phyloP scores from a whole-genome alignment of 805 yeast genomes.

The Ogataea populi-albae region DNA sequence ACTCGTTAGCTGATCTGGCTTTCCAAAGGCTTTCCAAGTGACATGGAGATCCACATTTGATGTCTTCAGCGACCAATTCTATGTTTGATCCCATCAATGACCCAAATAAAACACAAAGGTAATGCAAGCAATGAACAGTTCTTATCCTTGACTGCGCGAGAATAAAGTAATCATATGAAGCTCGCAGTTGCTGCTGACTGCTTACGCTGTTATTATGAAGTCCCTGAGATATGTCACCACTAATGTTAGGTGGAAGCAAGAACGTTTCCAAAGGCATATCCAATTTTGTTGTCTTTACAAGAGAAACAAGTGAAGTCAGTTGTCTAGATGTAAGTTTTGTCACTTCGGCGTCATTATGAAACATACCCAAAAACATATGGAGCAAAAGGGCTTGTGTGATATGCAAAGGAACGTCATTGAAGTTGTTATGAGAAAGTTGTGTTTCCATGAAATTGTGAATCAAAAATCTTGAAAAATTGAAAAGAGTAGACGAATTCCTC shows the following conservation, averaged over 20 bases:
- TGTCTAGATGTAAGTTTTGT: slow-evolving; percentile 49
- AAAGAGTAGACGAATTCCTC: slow-evolving; percentile 66
- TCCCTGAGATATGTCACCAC: slow-evolving; percentile 14
- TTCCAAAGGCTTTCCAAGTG: slow-evolving; percentile 58
- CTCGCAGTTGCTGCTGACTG: slow-evolving; percentile 30
- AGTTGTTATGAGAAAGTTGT: slow-evolving; percentile 41
- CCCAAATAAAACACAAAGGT: slow-evolving; percentile 47
- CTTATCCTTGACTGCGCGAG: slow-evolving; percentile 55
- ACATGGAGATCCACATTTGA: slow-evolving; percentile 67
- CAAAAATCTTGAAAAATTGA: slow-evolving; percentile 63
- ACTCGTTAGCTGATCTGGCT: slow-evolving; percentile 45
- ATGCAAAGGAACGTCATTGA: slow-evolving; percentile 54
- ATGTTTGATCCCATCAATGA: slow-evolving; percentile 42
- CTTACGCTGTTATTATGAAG: slow-evolving; percentile 6
- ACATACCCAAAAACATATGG: slow-evolving; percentile 55
- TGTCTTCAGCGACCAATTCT: slow-evolving; percentile 39
- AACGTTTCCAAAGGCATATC: slow-evolving; percentile 48
- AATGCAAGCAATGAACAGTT: slow-evolving; percentile 50
- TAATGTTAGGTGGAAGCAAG: slow-evolving; percentile 40
- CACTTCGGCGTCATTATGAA: slow-evolving; percentile 52
- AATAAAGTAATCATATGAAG: slow-evolving; percentile 49
- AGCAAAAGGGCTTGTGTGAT: slow-evolving; percentile 55
- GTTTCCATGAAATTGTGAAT: slow-evolving; percentile 64
- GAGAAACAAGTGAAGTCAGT: slow-evolving; percentile 51
- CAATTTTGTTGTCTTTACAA: slow-evolving; percentile 51